Conservation (phyloP, 2,329 filamentous ascomycete genomes). For the Colletotrichum limetticola region DNA sequence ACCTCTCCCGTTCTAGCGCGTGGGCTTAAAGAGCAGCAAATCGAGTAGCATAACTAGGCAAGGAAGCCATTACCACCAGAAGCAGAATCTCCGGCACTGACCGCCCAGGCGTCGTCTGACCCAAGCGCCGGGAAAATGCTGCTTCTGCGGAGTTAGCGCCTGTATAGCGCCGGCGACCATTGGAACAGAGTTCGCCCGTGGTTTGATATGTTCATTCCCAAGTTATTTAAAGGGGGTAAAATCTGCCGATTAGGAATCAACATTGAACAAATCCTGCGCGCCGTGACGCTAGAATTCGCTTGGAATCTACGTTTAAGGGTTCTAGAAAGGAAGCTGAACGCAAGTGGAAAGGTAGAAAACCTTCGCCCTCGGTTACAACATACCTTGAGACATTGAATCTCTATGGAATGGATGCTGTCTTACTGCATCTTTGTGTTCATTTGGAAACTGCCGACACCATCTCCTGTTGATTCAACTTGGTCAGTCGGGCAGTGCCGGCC, state of each 20-base stretch:
- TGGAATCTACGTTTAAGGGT: not conserved
- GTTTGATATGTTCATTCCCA: conserved; percentile 21
- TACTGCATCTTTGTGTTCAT: not conserved
- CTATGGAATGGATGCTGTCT: not conserved
- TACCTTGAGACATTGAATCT: not conserved
- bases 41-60: not conserved
- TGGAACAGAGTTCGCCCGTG: conserved; percentile 24
- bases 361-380: not conserved
- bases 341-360: not conserved
- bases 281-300: not conserved
- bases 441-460: not conserved
- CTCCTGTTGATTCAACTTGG: not conserved
- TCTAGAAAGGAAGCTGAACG: not conserved
- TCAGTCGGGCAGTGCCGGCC: no score
- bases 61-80: not conserved
- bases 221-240: not conserved
- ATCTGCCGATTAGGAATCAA: not conserved
- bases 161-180: not conserved
- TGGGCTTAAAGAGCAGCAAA: not conserved
- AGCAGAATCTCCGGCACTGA: not conserved
- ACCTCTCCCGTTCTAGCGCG: conserved; percentile 3
- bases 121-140: not conserved
- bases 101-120: not conserved
- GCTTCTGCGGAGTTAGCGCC: not conserved
- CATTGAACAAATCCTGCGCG: not conserved